A percentile compares a stretch with the other conserved stretches of the same genome.
Conservation (phyloP, 768 basidiomycete genomes). For the Leccinellum luteum region DNA sequence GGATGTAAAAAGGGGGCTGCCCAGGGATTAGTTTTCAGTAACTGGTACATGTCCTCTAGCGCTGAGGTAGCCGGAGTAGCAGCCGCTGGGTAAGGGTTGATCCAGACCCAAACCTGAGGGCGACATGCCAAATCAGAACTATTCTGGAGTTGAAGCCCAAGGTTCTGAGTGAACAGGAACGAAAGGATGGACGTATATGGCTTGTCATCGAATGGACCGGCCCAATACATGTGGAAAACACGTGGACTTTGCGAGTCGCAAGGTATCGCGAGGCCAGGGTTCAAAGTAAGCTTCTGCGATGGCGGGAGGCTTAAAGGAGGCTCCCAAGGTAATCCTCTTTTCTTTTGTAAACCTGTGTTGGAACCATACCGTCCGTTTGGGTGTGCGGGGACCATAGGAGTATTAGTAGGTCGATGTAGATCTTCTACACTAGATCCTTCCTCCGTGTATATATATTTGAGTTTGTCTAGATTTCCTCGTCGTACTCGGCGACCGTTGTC, state of each 20-base stretch:
- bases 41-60: slow-evolving; percentile 75
- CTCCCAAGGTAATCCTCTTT: slow-evolving; percentile 61
- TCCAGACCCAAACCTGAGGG: slow-evolving; percentile 95
- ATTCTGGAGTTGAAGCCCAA: slow-evolving; percentile 63
- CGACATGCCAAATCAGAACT: slow-evolving; percentile 52
- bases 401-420: slow-evolving; percentile 4
- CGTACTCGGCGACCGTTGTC: slow-evolving; percentile 74
- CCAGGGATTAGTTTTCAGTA: slow-evolving; percentile 82
- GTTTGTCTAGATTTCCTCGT: slow-evolving; percentile 68
- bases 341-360: slow-evolving; percentile 55
- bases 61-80: slow-evolving; percentile 78
- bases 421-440: slow-evolving; percentile 20
- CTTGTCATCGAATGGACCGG: slow-evolving; percentile 94
- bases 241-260: slow-evolving; percentile 80
- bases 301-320: slow-evolving; percentile 46
- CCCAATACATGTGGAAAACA: slow-evolving; percentile 96
- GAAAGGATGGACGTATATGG: slow-evolving; percentile 91
- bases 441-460: slow-evolving; percentile 82
- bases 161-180: slow-evolving; percentile 91
- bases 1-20: slow-evolving; percentile 88
- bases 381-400: slow-evolving; percentile 21
- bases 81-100: slow-evolving; percentile 91
- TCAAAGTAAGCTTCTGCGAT: slow-evolving; percentile 43
- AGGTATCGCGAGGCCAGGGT: slow-evolving; percentile 38
- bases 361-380: slow-evolving; percentile 39